Evolutionary conservation across 441 rosid species (phyloP).

Genomic region (Mallotus japonicus): DNA sequence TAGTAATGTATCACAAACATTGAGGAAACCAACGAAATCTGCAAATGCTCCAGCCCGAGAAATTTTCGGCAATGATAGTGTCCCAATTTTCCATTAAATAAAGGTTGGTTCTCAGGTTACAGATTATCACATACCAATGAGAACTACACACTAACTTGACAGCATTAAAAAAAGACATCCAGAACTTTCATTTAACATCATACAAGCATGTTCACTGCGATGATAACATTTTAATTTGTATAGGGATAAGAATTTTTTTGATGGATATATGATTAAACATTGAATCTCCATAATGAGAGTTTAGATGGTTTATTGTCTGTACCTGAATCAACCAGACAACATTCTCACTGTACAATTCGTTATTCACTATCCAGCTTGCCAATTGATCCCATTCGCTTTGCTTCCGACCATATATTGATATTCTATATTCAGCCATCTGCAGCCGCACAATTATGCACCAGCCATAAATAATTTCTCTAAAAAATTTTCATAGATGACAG

Average conservation of each 20-base stretch:
- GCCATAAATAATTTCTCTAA: conserved; percentile 1
- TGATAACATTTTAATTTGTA: background rate
- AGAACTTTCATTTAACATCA: background rate
- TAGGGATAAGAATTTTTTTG: background rate
- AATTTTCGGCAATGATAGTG: background rate
- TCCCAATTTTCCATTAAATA: background rate
- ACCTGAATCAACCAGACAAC: conserved; percentile 99
- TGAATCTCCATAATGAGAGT: background rate
- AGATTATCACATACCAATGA: background rate
- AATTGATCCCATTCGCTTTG: conserved; percentile 99
- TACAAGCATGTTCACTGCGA: background rate
- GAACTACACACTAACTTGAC: background rate
- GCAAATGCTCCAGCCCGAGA: background rate
- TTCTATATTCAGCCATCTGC: conserved; percentile 99
- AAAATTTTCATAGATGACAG: background rate
- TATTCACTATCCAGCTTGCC: conserved; percentile 99
- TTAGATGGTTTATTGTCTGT: background rate
- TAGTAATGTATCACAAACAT: background rate
- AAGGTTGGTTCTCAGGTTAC: background rate
- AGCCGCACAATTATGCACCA: conserved; percentile 24
- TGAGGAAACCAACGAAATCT: background rate
- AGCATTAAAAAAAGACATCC: background rate
- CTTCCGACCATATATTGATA: conserved; percentile 97
- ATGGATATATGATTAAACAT: background rate
- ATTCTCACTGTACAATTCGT: conserved; percentile 91